phyloP scores from a whole-genome alignment of 805 yeast genomes.

The Candida hungchunana region DNA sequence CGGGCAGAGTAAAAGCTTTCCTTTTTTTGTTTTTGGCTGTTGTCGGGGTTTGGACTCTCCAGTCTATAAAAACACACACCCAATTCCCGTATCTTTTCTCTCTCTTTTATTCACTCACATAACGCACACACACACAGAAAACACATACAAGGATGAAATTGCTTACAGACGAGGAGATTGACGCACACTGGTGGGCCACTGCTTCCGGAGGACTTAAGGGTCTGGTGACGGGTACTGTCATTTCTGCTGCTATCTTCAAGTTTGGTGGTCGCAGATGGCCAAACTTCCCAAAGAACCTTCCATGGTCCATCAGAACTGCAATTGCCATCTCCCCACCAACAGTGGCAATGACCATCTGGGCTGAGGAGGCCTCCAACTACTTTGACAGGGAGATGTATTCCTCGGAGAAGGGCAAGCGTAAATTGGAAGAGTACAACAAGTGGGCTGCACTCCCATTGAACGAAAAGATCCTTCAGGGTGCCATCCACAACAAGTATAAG shows the following conservation, averaged over 20 bases:
- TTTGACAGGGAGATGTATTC: conserved; percentile 64
- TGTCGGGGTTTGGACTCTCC: no score
- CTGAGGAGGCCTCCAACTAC: conserved; percentile 64
- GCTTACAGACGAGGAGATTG: conserved; percentile 58
- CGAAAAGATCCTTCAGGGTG: conserved; percentile 47
- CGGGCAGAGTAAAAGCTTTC: no score
- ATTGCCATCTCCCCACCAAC: conserved; percentile 66
- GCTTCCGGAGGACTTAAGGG: conserved; percentile 61
- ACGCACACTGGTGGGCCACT: conserved; percentile 58
- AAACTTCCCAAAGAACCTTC: conserved; percentile 35
- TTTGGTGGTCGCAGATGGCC: conserved; percentile 47
- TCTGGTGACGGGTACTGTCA: conserved; percentile 46
- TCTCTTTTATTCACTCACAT: no score
- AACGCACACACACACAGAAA: no score
- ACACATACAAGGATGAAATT: conserved; percentile 53
- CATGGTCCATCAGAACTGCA: conserved; percentile 63
- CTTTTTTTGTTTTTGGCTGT: no score
- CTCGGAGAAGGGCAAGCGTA: conserved; percentile 36
- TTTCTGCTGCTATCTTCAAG: conserved; percentile 53
- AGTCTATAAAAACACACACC: no score
- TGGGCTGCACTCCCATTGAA: conserved; percentile 47
- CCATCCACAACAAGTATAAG: conserved; percentile 56
- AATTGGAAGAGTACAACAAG: conserved; percentile 42
- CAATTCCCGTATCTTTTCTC: no score
- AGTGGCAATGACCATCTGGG: conserved; percentile 54